Evolutionary conservation across 2,329 filamentous ascomycete genomes (phyloP).

Genomic region (Sporothrix humicola): DNA sequence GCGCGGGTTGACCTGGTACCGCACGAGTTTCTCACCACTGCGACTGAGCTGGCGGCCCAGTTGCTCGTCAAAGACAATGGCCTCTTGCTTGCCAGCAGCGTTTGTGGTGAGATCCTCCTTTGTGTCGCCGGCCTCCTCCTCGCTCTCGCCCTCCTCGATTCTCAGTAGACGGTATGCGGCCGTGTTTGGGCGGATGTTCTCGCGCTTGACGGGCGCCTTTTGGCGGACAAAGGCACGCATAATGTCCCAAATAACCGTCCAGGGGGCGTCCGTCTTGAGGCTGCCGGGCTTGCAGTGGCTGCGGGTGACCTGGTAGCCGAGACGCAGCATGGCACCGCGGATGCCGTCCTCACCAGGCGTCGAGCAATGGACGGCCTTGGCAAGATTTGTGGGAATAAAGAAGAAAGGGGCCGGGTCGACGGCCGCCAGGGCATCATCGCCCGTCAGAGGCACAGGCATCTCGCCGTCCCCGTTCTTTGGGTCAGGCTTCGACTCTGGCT

Average conservation of each 20-base stretch:
- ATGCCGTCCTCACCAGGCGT: constrained; percentile 81
- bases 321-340: constrained; percentile 77
- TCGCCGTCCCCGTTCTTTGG: neutral
- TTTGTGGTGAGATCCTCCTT: constrained; percentile 34
- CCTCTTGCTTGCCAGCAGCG: constrained; percentile 47
- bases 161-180: constrained; percentile 74
- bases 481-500: constrained; percentile 51
- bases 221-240: constrained; percentile 92
- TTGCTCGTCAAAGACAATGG: constrained; percentile 72
- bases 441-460: constrained; percentile 32
- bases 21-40: constrained; percentile 72
- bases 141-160: constrained; percentile 41
- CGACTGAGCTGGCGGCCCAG: constrained; percentile 68
- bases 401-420: constrained; percentile 84
- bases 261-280: constrained; percentile 92
- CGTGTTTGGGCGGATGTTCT: constrained; percentile 70
- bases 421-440: constrained; percentile 52
- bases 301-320: constrained; percentile 82
- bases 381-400: constrained; percentile 75
- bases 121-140: constrained; percentile 29
- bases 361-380: constrained; percentile 77
- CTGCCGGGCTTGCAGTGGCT: constrained; percentile 90
- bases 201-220: constrained; percentile 76
- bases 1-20: constrained; percentile 88
- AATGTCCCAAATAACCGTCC: constrained; percentile 87